Evolutionary conservation across 2,329 filamentous ascomycete genomes (phyloP).

Genomic region (Pseudocercospora fuligena): DNA sequence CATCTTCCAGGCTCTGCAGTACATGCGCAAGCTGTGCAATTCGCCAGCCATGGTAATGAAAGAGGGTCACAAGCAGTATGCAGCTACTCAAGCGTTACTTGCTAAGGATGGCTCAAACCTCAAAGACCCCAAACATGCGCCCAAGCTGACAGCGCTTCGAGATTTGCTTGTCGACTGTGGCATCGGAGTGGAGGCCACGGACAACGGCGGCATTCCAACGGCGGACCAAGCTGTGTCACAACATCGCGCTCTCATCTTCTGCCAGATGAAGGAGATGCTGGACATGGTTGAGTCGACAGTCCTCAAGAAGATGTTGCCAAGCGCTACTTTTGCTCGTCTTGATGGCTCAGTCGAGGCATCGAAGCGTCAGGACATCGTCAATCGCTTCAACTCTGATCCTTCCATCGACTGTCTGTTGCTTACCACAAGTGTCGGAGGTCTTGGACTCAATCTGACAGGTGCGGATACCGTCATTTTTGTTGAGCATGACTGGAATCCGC

Average conservation of each 20-base stretch:
- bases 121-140: constrained; percentile 84
- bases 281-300: constrained; percentile 98
- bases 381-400: constrained; percentile 97
- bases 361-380: constrained; percentile 95
- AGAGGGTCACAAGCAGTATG: constrained; percentile 87
- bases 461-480: constrained; percentile 99
- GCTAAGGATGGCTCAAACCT: constrained; percentile 78
- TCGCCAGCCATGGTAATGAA: constrained; percentile 96
- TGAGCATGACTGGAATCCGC: constrained; percentile 99
- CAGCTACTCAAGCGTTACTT: constrained; percentile 81
- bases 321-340: constrained; percentile 89
- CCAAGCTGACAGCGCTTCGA: constrained; percentile 86
- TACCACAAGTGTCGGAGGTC: constrained; percentile 91
- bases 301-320: constrained; percentile 85
- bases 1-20: constrained; percentile 98
- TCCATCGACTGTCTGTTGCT: constrained; percentile 93
- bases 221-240: constrained; percentile 85
- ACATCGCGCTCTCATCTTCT: constrained; percentile 95
- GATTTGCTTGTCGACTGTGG: constrained; percentile 98
- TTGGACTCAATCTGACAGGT: constrained; percentile 93
- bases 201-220: constrained; percentile 55
- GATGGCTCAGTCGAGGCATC: constrained; percentile 92
- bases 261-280: constrained; percentile 99
- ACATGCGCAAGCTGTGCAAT: constrained; percentile 99
- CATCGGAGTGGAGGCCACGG: constrained; percentile 70